Evolutionary conservation across 306 rosid species (phyloP), one percentile per base, ranked within the genome.

Genomic region (Vachellia pachyceras): DNA sequence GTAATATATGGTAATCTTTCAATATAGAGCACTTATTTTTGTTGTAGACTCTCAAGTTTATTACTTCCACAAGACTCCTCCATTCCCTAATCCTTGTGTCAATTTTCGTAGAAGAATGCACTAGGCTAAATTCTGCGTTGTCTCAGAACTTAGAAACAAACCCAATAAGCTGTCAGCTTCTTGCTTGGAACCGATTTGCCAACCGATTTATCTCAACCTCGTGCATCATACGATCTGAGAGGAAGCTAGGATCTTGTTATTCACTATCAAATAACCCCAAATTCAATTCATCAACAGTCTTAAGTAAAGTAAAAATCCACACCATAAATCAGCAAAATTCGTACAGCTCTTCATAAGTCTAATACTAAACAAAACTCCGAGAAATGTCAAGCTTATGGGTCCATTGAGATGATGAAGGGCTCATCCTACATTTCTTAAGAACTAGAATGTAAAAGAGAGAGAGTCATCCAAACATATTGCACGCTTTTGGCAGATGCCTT

Each of bases 301-400:
- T 8, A 14, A 15, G n/a, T 55, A 18, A 29, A 33, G 66, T 39
- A 58, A 70, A 57, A 29, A 33, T 44, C 12, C 78, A 80, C 14
- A 35, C 25, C 10, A 20, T 6, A 37, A 49, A 39, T 37, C 64
- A n/a, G 41, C 74, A 66, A 20, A 49, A 66, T 66, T 50, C 66
- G 40, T 49, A 77, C 22, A 6, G 39, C 12, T 37, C 76, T 73
- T 73, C 81, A 54, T 42, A 41, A n/a, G 33, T 67, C 22, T 9
- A 37, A 20, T 41, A n/a, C 46, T 60, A 50, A 54, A 55, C 63
- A n/a, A 54, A 18, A 54, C 60, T 54, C 52, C 0, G 10, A 54
- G 20, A 52, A 15, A 18, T 5, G 10, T 54, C 60, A 6, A n/a
- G 22, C 60, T 63, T 67, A 41, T 71, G 63, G 40, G 58, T 60